Base-by-base conservation (phyloP, 352 stramenopile genomes). In the Phytophthora brassicae region DNA sequence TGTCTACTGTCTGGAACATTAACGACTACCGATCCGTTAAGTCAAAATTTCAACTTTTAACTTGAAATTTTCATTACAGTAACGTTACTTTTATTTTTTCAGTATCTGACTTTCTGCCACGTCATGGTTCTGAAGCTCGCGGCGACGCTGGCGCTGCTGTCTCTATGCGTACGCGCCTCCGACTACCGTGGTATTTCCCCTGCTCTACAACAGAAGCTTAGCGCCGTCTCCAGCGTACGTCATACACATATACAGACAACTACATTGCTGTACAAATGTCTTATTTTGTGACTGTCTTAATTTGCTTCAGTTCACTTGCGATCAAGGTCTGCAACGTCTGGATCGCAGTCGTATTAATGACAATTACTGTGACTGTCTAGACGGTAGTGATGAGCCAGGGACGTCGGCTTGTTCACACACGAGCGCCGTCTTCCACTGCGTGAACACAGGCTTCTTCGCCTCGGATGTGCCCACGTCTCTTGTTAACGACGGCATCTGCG, bases 401-500 rank as follows among this genome's bases (percentile, higher is more conserved):
- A 98, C 91, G 59, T 81, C 83, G 52, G 91, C 70, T 5, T 95
- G 86, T 44, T 86, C 83, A 2, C 72, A 87, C 22, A 76, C 64
- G 2, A 7, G 19, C 26, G 64, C 29, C 6, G 58, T 60, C n/a
- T 91, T 88, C 62, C 70, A 81, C 39, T 88, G 75, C 48, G 47
- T 17, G 19, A 51, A 56, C 26, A 59, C 64, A 0, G 66, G 56
- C n/a, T 90, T 86, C 68, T 91, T 92, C 47, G 26, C 81, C 3
- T 43, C 77, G 29, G 47, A 59, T 20, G 23, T 91, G 8, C 79
- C 90, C 1, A 67, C 77, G 6, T 89, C 81, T 3, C 76, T 85
- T 23, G 74, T 99, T 0, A 63, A 90, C 19, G 97, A 99, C 73
- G 94, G 92, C 14, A 80, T 99, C 38, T 99, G 97, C 68, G 97